Evolutionary conservation across 176 grass and related monocot species (phyloP).

Genomic region (Eragrostis curvula): DNA sequence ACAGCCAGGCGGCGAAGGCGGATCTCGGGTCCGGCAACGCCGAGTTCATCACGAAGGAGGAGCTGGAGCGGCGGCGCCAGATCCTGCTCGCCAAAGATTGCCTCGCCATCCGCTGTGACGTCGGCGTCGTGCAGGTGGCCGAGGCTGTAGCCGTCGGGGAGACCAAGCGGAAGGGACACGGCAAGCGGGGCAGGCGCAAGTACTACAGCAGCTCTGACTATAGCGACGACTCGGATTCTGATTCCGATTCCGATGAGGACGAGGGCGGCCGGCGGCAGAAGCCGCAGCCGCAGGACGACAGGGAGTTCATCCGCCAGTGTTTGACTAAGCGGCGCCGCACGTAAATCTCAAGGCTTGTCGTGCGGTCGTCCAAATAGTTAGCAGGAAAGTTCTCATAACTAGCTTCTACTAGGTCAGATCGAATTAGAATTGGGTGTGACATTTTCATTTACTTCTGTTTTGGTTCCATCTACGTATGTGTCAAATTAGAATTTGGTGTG

Average conservation of each 20-base stretch:
- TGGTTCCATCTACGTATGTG: too few species aligned
- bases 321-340: neutral
- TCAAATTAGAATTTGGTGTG: too few species aligned
- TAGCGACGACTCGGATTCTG: neutral
- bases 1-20: too few species aligned
- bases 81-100: neutral
- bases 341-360: too few species aligned
- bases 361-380: too few species aligned
- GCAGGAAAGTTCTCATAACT: too few species aligned
- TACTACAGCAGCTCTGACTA: neutral
- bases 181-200: too few species aligned
- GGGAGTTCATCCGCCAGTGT: neutral
- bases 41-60: neutral
- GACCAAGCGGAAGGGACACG: neutral
- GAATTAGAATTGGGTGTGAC: too few species aligned
- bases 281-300: neutral
- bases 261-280: neutral
- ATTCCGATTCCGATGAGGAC: neutral
- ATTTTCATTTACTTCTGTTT: too few species aligned
- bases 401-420: too few species aligned
- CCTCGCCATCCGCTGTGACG: conserved; percentile 16
- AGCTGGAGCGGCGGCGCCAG: too few species aligned
- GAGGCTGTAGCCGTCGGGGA: neutral
- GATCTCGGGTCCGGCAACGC: neutral
- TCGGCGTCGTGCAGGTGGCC: neutral